Evolutionary conservation across 2,329 filamentous ascomycete species (phyloP), one percentile per base, ranked within the genome.

Genomic region (Cladosporium sp.): DNA sequence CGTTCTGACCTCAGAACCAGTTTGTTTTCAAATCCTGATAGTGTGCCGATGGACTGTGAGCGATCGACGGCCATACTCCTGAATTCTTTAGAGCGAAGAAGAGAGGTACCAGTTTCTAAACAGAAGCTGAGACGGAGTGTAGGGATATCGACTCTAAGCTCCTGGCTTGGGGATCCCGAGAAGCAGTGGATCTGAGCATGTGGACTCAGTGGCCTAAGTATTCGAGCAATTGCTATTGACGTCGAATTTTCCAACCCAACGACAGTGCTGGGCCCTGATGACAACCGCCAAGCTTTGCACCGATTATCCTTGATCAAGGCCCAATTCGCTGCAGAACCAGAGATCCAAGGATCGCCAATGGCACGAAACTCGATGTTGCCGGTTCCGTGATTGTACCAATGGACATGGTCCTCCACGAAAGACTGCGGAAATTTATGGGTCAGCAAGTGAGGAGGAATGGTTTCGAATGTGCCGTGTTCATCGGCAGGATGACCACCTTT

Each of bases 21-120:
- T 60, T 79, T 85, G 61, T 76, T 83, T 2, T 66, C 51, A 1
- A 86, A 67, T 0, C 84, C 84, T 51, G 86, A 78, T 58, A 78
- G 73, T 0, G 79, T 81, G 0, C 83, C 84, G 0, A 75, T 66
- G 47, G 85, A 77, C 58, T 88, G 85, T 7, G 79, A 56, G 0
- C 63, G 61, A 47, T 84, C 80, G 1, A 67, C 49, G 12, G 22
- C 20, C 52, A 57, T 56, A 17, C 15, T 22, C 17, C 51, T 50
- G 17, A 56, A 60, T 11, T 63, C 54, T 7, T 52, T 51, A 11
- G 54, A 65, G 8, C 43, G 40, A 7, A 65, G 39, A 2, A 37
- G 4, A 5, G 58, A 50, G 4, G 30, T 22, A 3, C 42, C 40
- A 3, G 13, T 11, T 5, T 50, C 37, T 19, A 62, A 37, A 12